phyloP scores from a whole-genome alignment of 345 rosid genomes.

The Lepidium aucheri region DNA sequence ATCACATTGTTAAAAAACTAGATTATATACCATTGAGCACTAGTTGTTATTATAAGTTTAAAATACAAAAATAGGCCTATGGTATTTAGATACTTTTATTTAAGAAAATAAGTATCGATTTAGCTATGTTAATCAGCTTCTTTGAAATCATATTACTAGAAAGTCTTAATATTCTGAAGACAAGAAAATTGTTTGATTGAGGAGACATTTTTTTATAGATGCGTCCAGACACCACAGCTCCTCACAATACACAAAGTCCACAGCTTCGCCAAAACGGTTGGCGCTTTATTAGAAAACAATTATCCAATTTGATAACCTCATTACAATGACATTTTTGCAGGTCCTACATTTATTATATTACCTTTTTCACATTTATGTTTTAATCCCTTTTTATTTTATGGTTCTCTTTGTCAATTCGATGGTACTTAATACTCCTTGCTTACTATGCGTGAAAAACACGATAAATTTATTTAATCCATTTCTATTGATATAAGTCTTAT shows the following conservation, averaged over 20 bases:
- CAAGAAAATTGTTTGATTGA: no score
- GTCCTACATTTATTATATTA: neutral
- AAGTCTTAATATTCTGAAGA: no score
- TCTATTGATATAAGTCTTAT: no score
- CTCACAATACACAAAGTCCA: neutral
- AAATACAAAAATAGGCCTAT: no score
- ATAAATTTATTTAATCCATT: no score
- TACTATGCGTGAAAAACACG: neutral
- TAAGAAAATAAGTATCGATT: no score
- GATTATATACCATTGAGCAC: no score
- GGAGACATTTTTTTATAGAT: neutral
- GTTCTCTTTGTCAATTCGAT: neutral
- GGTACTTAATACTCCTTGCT: neutral
- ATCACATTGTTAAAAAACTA: no score
- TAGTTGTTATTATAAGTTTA: no score
- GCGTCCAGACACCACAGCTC: neutral
- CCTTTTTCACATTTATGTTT: neutral
- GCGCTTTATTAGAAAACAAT: conserved; percentile 13
- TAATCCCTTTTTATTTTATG: neutral
- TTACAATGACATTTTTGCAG: neutral
- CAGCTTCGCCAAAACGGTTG: conserved; percentile 11
- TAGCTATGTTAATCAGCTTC: no score
- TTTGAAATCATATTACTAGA: no score
- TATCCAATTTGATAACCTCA: neutral
- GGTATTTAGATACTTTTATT: no score